phyloP scores from a whole-genome alignment of 2,329 filamentous ascomycete species.

The Colletotrichum incanum region DNA sequence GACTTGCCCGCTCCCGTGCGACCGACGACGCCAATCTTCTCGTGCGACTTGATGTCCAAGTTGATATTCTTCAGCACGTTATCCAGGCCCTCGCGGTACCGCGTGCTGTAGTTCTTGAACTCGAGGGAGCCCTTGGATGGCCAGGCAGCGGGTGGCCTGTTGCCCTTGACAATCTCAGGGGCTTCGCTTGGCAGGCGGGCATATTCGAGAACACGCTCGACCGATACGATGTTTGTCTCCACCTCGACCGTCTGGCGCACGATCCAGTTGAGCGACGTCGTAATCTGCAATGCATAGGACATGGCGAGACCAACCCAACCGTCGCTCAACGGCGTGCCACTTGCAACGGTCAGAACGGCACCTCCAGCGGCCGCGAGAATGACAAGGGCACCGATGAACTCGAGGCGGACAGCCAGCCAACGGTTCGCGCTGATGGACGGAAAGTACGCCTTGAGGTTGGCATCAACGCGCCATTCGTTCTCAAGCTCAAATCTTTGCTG shows the following conservation, averaged over 20 bases:
- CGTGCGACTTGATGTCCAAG: slow-evolving; percentile 92
- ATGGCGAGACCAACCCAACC: slow-evolving; percentile 93
- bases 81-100: slow-evolving; percentile 91
- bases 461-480: slow-evolving; percentile 98
- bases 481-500: slow-evolving; percentile 89
- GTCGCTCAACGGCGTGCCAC: slow-evolving; percentile 73
- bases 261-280: slow-evolving; percentile 98
- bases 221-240: slow-evolving; percentile 99
- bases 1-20: slow-evolving; percentile 97
- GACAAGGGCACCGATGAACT: slow-evolving; percentile 95
- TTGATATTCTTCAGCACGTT: slow-evolving; percentile 94
- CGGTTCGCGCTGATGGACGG: slow-evolving; percentile 94
- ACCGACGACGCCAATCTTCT: slow-evolving; percentile 98
- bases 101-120: slow-evolving; percentile 94
- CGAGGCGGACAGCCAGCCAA: slow-evolving; percentile 94
- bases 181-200: slow-evolving; percentile 92
- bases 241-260: slow-evolving; percentile 98
- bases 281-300: slow-evolving; percentile 98
- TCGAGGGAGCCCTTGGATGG: slow-evolving; percentile 89
- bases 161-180: slow-evolving; percentile 91
- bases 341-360: slow-evolving; percentile 84
- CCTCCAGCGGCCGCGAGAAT: slow-evolving; percentile 90
- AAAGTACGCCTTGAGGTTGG: slow-evolving; percentile 94
- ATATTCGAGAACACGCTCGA: slow-evolving; percentile 98
- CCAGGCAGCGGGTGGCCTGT: slow-evolving; percentile 91